These are phyloP conservation scores for Pseudomassariella vexata DNA, from an alignment of 2,329 filamentous ascomycete species.

Conservation along the genomic window DNA sequence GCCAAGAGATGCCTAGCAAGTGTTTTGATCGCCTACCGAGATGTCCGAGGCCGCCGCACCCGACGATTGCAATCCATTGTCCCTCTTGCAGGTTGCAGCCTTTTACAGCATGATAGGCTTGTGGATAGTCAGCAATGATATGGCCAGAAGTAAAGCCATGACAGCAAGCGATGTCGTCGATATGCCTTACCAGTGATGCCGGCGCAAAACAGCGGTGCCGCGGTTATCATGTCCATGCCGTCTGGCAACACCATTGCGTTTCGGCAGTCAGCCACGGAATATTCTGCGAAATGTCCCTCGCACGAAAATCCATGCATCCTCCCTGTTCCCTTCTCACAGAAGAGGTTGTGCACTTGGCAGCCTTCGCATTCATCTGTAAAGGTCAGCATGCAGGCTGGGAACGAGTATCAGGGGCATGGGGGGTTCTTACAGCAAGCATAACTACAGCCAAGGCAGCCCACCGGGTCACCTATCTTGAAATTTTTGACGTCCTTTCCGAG, in stretches of 20 bases:
- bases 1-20: not conserved
- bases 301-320: constrained; percentile 17
- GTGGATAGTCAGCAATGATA: no score
- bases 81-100: constrained; percentile 9
- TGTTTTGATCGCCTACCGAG: constrained; percentile 8
- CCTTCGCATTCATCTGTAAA: no score
- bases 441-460: constrained; percentile 40
- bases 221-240: constrained; percentile 12
- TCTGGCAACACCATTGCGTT: constrained; percentile 19
- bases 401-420: no score
- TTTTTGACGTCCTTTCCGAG: constrained; percentile 48
- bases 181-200: no score
- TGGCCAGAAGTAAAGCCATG: no score
- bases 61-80: constrained; percentile 19
- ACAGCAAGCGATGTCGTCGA: no score
- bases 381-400: no score
- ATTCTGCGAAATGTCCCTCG: constrained; percentile 22
- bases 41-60: constrained; percentile 20
- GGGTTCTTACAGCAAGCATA: no score
- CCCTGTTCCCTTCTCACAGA: constrained; percentile 15
- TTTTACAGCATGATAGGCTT: constrained; percentile 15
- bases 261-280: constrained; percentile 17
- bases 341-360: constrained; percentile 15
- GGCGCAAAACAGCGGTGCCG: constrained; percentile 22
- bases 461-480: constrained; percentile 52